These are phyloP conservation scores for Scleroderma citrinum DNA, from an alignment of 768 basidiomycete species.

Conservation along the genomic window DNA sequence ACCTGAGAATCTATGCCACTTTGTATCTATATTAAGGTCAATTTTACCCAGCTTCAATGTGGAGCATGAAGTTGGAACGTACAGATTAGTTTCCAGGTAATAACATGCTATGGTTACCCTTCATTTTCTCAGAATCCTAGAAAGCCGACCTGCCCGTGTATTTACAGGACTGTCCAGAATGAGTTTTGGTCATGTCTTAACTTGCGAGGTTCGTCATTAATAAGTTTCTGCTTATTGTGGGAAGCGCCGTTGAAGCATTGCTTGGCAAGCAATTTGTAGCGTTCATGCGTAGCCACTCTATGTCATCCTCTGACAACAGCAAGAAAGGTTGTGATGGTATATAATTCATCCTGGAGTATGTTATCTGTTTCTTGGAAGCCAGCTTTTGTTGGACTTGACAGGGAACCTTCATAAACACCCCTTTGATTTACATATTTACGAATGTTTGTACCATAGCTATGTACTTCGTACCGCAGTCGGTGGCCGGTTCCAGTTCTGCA, in stretches of 20 bases:
- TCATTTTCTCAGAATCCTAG: background rate
- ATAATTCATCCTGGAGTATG: too few species aligned
- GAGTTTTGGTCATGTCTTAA: constrained; percentile 8
- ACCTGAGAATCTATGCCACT: constrained; percentile 6
- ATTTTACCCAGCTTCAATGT: background rate
- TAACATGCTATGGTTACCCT: background rate
- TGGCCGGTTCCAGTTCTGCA: too few species aligned
- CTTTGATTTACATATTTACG: too few species aligned
- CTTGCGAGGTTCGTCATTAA: constrained; percentile 17
- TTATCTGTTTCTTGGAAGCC: too few species aligned
- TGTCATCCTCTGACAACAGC: too few species aligned
- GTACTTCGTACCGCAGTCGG: too few species aligned
- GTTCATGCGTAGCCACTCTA: constrained; percentile 43
- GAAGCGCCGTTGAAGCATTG: constrained; percentile 32
- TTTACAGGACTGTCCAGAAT: constrained; percentile 1
- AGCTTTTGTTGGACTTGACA: too few species aligned
- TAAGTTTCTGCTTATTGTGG: constrained; percentile 44
- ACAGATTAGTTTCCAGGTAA: background rate
- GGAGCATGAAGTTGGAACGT: background rate
- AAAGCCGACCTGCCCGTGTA: constrained; percentile 5
- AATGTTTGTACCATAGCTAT: too few species aligned
- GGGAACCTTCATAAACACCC: too few species aligned
- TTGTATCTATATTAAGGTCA: constrained; percentile 13
- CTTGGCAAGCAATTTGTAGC: background rate
- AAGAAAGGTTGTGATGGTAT: too few species aligned